Percentiles rank a stretch among this genome's conserved stretches.
phyloP scores from a whole-genome alignment of 768 basidiomycete species.

The Boletus rubroflammeus region DNA sequence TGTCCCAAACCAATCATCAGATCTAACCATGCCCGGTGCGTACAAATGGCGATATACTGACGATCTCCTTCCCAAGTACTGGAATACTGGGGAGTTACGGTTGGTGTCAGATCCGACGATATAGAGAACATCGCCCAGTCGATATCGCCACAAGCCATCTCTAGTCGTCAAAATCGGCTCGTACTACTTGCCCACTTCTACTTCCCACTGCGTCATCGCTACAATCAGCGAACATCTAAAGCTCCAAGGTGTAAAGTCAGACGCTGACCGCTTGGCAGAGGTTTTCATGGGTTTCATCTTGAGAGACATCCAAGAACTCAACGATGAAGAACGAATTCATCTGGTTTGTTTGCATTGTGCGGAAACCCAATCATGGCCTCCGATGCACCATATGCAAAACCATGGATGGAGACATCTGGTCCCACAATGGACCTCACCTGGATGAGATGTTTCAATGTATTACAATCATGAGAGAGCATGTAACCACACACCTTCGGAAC shows the following conservation, averaged over 20 bases:
- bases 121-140: constrained; percentile 16
- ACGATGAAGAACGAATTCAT: constrained; percentile 12
- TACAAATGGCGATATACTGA: constrained; percentile 3
- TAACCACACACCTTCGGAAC: constrained; percentile 11
- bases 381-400: constrained; percentile 9
- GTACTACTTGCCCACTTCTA: constrained; percentile 16
- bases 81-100: constrained; percentile 9
- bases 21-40: too few species aligned
- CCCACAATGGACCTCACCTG: constrained; percentile 16
- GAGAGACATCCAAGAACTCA: constrained; percentile 18
- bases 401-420: background rate
- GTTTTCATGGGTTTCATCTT: constrained; percentile 9
- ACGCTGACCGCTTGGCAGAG: constrained; percentile 16
- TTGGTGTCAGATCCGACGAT: constrained; percentile 15
- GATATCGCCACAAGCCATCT: constrained; percentile 24
- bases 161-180: constrained; percentile 20
- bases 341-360: background rate
- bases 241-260: background rate
- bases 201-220: constrained; percentile 12
- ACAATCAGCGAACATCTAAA: background rate
- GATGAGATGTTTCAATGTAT: background rate
- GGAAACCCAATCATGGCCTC: constrained; percentile 4
- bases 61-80: constrained; percentile 14
- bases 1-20: background rate
- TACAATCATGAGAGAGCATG: background rate